Base-by-base conservation (phyloP, 164 flowering plant species). In the Chimonanthus praecox region DNA sequence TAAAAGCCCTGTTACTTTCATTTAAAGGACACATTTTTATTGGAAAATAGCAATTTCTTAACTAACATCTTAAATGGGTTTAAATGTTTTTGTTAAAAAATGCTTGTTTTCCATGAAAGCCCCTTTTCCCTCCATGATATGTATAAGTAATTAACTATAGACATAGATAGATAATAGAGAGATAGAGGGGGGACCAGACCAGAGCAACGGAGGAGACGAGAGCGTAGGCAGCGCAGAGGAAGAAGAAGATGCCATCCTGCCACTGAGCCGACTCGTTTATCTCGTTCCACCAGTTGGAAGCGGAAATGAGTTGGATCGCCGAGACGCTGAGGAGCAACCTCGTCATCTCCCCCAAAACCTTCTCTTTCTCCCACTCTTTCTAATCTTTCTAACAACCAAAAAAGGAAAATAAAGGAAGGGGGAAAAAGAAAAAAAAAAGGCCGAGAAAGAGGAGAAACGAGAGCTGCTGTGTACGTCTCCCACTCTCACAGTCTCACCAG, bases 231-330 rank as follows among this genome's bases (percentile, higher is more conserved):
- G 86, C 94, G 75, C 89, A 91, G 15, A 95, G 92, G 72, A 87
- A 47, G 84, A 75, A 92, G 79, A 91, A 95, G 80, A 95, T 90
- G 68, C 90, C 96, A 71, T 90, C 92, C 78, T 95, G 99, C 98
- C 98, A 93, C 10, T 60, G 73, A 71, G 82, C 78, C 3, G 98
- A 92, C 33, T 88, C 92, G 71, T 94, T 94, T 83, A 96, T 83
- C 79, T 90, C 85, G 70, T 87, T 79, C 99, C 99, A 96, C 99
- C 99, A 96, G 75, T 65, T 68, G 6, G 80, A 49, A 6, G 33
- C 8, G 60, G 71, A 69, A 8, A 74, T 48, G 33, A 80, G 73
- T 68, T 76, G 67, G 67, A 33, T 45, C 6, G 74, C 48, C 7
- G 77, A 70, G 11, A 65, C 61, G 61, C 65, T 65, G 10, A 73